phyloP scores from a whole-genome alignment of 495 filamentous ascomycete species.

The Tuber aestivum region DNA sequence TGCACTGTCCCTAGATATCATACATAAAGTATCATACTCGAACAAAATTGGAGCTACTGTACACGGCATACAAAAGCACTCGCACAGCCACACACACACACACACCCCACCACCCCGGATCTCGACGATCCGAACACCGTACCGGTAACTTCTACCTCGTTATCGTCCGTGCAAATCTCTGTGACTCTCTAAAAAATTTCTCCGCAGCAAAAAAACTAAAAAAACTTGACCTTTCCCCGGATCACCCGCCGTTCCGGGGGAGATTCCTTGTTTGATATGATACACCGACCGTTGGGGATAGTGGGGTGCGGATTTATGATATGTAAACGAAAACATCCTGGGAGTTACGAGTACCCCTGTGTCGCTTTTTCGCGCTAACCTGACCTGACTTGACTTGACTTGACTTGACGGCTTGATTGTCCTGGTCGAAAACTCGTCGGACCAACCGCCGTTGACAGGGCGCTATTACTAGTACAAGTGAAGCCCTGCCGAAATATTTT shows the following conservation, averaged over 20 bases:
- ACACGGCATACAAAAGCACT: too few species aligned
- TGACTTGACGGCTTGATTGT: background rate
- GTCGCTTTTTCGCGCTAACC: too few species aligned
- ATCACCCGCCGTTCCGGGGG: background rate
- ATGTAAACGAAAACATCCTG: background rate
- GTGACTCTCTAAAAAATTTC: too few species aligned
- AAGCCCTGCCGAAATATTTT: background rate
- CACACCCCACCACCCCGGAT: background rate
- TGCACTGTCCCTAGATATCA: background rate
- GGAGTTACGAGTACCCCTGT: background rate
- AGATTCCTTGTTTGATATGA: background rate
- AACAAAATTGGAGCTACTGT: too few species aligned
- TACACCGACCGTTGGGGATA: background rate
- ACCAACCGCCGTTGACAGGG: constrained; percentile 2
- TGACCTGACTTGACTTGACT: background rate
- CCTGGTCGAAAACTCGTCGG: background rate
- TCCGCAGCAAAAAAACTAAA: too few species aligned
- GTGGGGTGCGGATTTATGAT: background rate
- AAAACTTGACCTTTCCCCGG: background rate
- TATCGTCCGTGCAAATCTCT: background rate
- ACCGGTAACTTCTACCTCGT: too few species aligned
- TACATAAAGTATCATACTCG: too few species aligned
- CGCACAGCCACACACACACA: too few species aligned
- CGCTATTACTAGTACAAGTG: background rate
- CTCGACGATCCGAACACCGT: background rate